Percentiles rank a stretch among this genome's conserved stretches.
Conservation (phyloP, 2,329 filamentous ascomycete species). For the Penicillium sp. region DNA sequence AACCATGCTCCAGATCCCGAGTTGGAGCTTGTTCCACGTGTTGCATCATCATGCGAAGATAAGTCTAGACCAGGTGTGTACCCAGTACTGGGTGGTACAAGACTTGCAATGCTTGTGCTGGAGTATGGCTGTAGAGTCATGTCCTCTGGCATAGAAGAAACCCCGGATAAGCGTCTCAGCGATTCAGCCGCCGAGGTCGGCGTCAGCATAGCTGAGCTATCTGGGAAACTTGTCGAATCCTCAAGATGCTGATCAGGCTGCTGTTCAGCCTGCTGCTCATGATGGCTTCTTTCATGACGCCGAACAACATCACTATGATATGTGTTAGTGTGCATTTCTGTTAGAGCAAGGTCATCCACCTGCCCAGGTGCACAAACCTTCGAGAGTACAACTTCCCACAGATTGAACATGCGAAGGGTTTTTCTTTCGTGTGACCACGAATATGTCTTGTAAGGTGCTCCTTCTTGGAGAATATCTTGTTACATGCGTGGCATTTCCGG, state of each 20-base stretch:
- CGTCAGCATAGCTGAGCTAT: neutral
- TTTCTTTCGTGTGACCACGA: conserved; percentile 89
- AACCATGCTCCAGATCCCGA: conserved; percentile 17
- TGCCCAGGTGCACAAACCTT: conserved; percentile 12
- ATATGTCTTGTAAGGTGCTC: conserved; percentile 59
- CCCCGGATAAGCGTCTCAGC: neutral
- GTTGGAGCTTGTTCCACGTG: neutral
- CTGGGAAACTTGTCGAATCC: neutral
- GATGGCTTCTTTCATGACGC: neutral
- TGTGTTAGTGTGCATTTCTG: neutral
- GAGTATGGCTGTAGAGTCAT: neutral
- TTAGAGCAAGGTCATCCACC: neutral
- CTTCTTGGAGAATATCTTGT: conserved; percentile 22
- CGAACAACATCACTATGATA: neutral
- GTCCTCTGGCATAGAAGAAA: neutral
- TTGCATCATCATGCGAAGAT: neutral
- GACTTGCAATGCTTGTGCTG: neutral
- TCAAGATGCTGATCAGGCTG: neutral
- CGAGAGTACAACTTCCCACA: conserved; percentile 22
- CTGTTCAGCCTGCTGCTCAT: neutral
- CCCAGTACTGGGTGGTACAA: neutral
- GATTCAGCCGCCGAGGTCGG: neutral
- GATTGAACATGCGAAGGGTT: conserved; percentile 58
- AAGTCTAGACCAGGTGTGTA: neutral
- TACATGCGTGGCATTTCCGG: conserved; percentile 8